Percentiles rank a stretch among this genome's conserved stretches.
Conservation (phyloP, 768 basidiomycete genomes). For the Mycena polygramma region DNA sequence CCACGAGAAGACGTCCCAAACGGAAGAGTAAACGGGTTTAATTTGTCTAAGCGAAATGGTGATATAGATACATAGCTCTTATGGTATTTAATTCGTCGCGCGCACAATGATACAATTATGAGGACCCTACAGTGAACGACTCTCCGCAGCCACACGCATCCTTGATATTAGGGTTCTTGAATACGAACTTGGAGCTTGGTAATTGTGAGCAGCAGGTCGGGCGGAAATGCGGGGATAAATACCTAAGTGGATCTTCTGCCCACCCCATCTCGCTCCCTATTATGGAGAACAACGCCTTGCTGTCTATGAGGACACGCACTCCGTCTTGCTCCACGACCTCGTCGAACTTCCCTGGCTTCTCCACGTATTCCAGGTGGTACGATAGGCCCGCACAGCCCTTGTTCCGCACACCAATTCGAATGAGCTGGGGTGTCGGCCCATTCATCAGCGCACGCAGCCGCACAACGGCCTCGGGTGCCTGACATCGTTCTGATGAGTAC, state of each 20-base stretch:
- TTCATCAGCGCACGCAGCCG: conserved; percentile 80
- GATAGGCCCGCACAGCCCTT: conserved; percentile 94
- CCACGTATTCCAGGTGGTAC: conserved; percentile 97
- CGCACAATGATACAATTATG: conserved; percentile 35
- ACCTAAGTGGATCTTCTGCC: conserved; percentile 94
- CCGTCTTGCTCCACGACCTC: conserved; percentile 98
- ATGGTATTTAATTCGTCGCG: conserved; percentile 24
- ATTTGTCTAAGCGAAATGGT: conserved; percentile 19
- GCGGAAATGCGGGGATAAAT: neutral
- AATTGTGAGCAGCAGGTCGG: conserved; percentile 12
- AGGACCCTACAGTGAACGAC: conserved; percentile 80
- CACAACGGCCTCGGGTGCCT: conserved; percentile 86
- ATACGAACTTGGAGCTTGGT: conserved; percentile 80
- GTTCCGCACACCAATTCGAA: conserved; percentile 95
- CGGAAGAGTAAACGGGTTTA: conserved; percentile 2
- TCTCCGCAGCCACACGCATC: conserved; percentile 97
- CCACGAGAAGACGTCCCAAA: conserved; percentile 22
- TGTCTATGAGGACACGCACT: conserved; percentile 93
- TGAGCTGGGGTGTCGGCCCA: conserved; percentile 90
- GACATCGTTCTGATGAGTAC: neutral
- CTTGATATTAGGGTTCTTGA: conserved; percentile 94
- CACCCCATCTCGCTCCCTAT: conserved; percentile 99
- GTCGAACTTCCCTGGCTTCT: conserved; percentile 90
- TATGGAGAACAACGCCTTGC: conserved; percentile 96
- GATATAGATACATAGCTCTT: conserved; percentile 33